phyloP scores from a whole-genome alignment of 257 asterid genomes.

The Solanum paucissectum region DNA sequence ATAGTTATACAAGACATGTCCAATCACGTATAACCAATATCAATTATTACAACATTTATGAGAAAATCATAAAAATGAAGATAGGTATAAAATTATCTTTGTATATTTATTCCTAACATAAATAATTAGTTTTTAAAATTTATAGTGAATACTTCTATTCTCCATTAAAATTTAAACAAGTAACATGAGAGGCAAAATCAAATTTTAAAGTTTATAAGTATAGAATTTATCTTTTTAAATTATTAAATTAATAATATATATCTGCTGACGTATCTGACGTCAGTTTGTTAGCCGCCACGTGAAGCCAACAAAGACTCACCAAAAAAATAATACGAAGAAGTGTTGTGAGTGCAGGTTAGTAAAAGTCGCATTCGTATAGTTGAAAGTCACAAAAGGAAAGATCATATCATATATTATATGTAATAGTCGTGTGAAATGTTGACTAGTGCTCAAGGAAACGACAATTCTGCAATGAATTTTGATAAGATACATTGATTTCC shows the following conservation, averaged over 20 bases:
- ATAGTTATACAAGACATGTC: background rate
- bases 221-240: too few relatives aligned
- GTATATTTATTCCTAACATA: background rate
- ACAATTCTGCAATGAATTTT: background rate
- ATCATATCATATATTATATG: background rate
- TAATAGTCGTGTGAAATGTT: background rate
- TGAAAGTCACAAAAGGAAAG: background rate
- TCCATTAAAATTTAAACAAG: background rate
- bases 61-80: background rate
- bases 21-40: background rate
- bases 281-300: background rate
- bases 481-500: background rate
- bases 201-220: background rate
- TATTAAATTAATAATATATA: background rate
- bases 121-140: too few relatives aligned
- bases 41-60: background rate
- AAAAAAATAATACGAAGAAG: background rate
- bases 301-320: background rate
- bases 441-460: background rate
- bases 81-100: background rate
- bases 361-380: background rate
- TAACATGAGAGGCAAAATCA: rapidly evolving
- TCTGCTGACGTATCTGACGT: rapidly evolving
- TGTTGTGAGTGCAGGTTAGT: background rate
- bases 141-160: background rate